Evolutionary conservation across 164 flowering plant species (phyloP).

Genomic region (Magnolia changhungtana): DNA sequence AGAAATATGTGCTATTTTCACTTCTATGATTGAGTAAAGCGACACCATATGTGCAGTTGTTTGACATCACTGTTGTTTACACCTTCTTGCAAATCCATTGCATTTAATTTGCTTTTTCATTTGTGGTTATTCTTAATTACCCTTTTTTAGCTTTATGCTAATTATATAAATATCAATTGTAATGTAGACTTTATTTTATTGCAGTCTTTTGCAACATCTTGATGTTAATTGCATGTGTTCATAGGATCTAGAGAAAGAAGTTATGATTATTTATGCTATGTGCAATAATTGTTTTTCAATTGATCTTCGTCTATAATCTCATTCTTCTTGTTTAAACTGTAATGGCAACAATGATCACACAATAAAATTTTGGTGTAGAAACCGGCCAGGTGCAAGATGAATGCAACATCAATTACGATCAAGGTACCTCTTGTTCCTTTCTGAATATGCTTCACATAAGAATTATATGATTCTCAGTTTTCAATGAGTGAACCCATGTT

Average conservation of each 20-base stretch:
- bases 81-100: not conserved
- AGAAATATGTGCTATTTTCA: not conserved
- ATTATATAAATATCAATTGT: not conserved
- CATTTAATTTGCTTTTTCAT: not conserved
- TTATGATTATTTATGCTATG: not conserved
- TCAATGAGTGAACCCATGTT: too few relatives aligned
- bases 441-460: too few relatives aligned
- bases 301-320: not conserved
- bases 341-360: constrained; percentile 97
- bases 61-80: not conserved
- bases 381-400: constrained; percentile 98
- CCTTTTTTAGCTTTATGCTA: not conserved
- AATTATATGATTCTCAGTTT: too few relatives aligned
- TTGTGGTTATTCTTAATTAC: not conserved
- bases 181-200: not conserved
- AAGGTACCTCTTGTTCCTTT: constrained; percentile 42
- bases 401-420: constrained; percentile 52
- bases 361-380: constrained; percentile 97
- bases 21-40: not conserved
- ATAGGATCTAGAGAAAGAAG: not conserved
- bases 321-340: constrained; percentile 25
- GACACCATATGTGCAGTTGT: not conserved
- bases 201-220: not conserved
- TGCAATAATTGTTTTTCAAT: not conserved
- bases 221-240: too few relatives aligned